Base-by-base conservation (phyloP, 2,329 filamentous ascomycete genomes). In the Phaeophleospora eucalypticola region DNA sequence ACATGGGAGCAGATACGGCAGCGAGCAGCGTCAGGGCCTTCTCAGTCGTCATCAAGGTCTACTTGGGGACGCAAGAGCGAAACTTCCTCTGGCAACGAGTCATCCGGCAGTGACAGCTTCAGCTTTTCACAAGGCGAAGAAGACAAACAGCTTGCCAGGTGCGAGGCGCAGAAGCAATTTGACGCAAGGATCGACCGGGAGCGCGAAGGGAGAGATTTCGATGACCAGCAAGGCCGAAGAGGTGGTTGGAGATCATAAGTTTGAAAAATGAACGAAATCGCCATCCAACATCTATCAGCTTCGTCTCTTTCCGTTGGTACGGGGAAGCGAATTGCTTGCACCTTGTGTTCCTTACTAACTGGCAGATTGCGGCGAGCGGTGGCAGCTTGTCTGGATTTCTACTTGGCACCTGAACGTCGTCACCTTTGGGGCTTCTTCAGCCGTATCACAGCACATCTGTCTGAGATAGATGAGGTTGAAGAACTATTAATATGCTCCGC, bases 111-210 rank as follows among this genome's bases (percentile, higher is more conserved):
- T 2, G 73, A 76, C 44, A 67, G 65, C 29, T 77, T 73, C 43
- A 65, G 65, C 10, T 76, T 75, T 55, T 68, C 66, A 0, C 61
- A 61, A 1, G 63, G 61, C 1, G 69, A 71, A 4, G 69, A 72
- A 45, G 71, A 76, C 32, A 64, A 67, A 18, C 65, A 68, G 37
- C 55, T 64, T 20, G 72, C 71, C 10, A 71, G 67, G 48, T 56
- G 65, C 34, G 68, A 74, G 49, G 73, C 73, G 19, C 74, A 78
- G 58, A 68, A 63, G 43, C 72, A 76, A 19, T 78, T 78, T 52
- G 73, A 78, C 54, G 67, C 68, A 15, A 62, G 70, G 36, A 51
- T 78, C 4, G 75, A 78, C 52, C 65, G 66, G 46, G 76, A 78
- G 53, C 60, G 76, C 42, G 66, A 67, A 43, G 75, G 73, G 0